phyloP scores from a whole-genome alignment of 768 basidiomycete genomes.

The Lactarius vividus region DNA sequence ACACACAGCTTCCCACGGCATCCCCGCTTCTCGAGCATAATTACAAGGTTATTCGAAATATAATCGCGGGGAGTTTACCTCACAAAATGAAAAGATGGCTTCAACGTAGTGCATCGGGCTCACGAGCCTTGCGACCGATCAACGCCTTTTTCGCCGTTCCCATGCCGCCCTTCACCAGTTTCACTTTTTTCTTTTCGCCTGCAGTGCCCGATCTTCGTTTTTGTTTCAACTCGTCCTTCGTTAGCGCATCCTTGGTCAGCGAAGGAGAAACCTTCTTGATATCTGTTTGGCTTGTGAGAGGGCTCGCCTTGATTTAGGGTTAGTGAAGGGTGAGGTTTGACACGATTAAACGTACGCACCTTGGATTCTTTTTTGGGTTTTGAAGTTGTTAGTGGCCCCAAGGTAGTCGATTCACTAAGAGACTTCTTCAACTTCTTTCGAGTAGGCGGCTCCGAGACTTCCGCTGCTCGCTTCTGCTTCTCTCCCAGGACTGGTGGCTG shows the following conservation, averaged over 20 bases:
- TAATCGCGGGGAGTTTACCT: background rate
- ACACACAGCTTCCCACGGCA: background rate
- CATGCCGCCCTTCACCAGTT: slow-evolving; percentile 35
- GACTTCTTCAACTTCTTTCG: slow-evolving; percentile 17
- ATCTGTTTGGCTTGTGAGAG: slow-evolving; percentile 23
- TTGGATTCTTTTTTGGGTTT: background rate
- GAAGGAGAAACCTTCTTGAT: slow-evolving; percentile 22
- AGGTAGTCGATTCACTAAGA: background rate
- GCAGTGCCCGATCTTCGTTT: slow-evolving; percentile 44
- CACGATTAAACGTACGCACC: background rate
- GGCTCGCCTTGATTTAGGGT: background rate
- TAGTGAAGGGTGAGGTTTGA: background rate
- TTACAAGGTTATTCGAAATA: background rate
- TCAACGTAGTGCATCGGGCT: background rate
- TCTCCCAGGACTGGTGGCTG: slow-evolving; percentile 16
- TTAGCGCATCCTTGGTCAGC: slow-evolving; percentile 29
- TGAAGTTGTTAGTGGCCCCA: background rate
- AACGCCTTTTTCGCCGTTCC: slow-evolving; percentile 56
- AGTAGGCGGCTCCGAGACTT: slow-evolving; percentile 38
- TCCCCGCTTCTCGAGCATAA: background rate
- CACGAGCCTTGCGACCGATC: slow-evolving; percentile 37
- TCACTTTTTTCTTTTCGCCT: slow-evolving; percentile 59
- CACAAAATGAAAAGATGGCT: background rate
- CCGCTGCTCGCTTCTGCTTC: slow-evolving; percentile 42
- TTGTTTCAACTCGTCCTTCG: slow-evolving; percentile 50